These are phyloP conservation scores for Solanum pinnatisectum DNA, from an alignment of 257 asterid genomes.

Conservation along the genomic window DNA sequence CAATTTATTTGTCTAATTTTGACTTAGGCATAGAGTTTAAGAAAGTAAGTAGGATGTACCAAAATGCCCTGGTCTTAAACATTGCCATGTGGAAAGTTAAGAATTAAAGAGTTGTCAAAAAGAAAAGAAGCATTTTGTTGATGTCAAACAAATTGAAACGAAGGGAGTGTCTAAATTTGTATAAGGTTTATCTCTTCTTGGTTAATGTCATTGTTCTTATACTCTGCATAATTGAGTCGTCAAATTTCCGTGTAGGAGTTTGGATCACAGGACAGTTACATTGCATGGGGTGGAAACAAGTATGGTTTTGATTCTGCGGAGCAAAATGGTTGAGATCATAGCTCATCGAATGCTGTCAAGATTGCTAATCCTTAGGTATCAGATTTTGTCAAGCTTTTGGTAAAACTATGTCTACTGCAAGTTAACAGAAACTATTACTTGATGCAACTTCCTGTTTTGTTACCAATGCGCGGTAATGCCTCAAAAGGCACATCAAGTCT, in stretches of 20 bases:
- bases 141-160: not conserved
- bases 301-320: constrained; percentile 11
- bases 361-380: not conserved
- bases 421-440: not conserved
- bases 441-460: not conserved
- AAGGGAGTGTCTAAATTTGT: not conserved
- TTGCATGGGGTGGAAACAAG: constrained; percentile 77
- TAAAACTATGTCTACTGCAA: not conserved
- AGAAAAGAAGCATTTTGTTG: not conserved
- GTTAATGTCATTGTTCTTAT: not conserved
- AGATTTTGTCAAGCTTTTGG: constrained; percentile 5
- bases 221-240: not conserved
- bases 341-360: not conserved
- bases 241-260: constrained; percentile 47
- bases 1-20: not conserved
- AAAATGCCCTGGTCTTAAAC: not conserved
- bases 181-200: not conserved
- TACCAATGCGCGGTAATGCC: not conserved
- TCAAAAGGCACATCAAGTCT: not conserved
- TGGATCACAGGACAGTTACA: constrained; percentile 75
- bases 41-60: not conserved
- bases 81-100: not conserved
- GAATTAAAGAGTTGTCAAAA: not conserved
- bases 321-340: constrained; percentile 13
- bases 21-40: not conserved